Evolutionary conservation across 2,329 filamentous ascomycete species (phyloP).

Genomic region (Colletotrichum magnum): DNA sequence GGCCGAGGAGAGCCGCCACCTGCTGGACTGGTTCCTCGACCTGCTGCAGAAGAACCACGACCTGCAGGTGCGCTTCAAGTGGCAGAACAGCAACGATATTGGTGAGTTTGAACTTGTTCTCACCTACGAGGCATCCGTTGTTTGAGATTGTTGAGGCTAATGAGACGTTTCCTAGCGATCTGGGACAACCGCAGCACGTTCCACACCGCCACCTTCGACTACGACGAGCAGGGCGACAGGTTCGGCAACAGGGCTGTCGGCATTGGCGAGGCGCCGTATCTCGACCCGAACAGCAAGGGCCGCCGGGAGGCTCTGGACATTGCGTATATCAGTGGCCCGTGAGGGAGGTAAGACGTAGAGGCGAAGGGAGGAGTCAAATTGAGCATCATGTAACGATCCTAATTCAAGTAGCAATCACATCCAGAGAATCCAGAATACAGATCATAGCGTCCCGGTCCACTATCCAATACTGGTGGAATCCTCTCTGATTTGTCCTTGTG

Average conservation of each 20-base stretch:
- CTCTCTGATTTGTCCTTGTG: too few relatives aligned
- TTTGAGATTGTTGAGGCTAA: background rate
- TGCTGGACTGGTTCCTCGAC: constrained; percentile 58
- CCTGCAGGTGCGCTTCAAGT: constrained; percentile 63
- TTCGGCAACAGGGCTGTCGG: constrained; percentile 67
- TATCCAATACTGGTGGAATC: too few relatives aligned
- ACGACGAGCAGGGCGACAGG: constrained; percentile 64
- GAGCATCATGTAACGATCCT: too few relatives aligned
- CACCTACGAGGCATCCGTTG: too few relatives aligned
- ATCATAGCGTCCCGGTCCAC: too few relatives aligned
- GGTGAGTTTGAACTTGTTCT: constrained; percentile 42
- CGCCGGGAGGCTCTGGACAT: constrained; percentile 28
- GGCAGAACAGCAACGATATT: constrained; percentile 59
- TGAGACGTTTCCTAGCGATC: constrained; percentile 55
- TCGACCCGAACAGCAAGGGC: constrained; percentile 65
- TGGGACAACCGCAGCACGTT: constrained; percentile 74
- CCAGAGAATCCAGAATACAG: too few relatives aligned
- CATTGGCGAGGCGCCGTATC: constrained; percentile 68
- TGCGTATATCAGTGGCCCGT: constrained; percentile 8
- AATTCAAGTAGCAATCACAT: too few relatives aligned
- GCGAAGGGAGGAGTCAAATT: background rate
- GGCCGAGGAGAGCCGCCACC: constrained; percentile 56
- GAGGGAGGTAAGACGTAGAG: background rate
- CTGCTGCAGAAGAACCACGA: constrained; percentile 63
- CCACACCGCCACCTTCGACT: constrained; percentile 72